Base-by-base conservation (phyloP, 2,329 filamentous ascomycete genomes). In the Dothideomycetidae sp. region DNA sequence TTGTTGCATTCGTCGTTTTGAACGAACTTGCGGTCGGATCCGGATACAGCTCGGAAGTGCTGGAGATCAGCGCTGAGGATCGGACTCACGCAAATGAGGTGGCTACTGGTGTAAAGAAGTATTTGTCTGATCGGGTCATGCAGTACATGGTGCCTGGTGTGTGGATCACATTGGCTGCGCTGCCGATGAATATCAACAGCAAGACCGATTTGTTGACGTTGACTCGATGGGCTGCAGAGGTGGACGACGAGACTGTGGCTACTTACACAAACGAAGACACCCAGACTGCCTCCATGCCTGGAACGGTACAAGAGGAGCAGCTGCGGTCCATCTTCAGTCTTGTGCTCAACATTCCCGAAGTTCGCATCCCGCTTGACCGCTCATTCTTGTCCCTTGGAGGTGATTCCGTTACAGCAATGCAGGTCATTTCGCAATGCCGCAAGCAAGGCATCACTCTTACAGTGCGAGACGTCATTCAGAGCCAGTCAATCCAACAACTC, bases 131-230 rank as follows among this genome's bases (percentile, higher is more conserved):
- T 5, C 5, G 12, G 5, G 57, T 93, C 1, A 76, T 81, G 0
- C 48, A 55, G 0, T 90, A 90, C 52, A 86, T 86, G 80, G 56
- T 88, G 1, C 84, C 84, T 0, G 73, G 73, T 0, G 71, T 75
- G 42, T 57, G 88, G 3, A 61, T 93, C 4, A 76, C 78, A 0
- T 63, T 92, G 4, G 68, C 71, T 1, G 51, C 54, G 1, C 63
- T 92, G 29, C 82, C 83, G 0, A 66, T 77, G 48, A 86, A 78
- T 0, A 53, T 69, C 0, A 78, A 78, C 36, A 78, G 78, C 1
- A 90, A 90, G 52, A 64, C 78, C 5, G 74, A 92, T 50, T 70
- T 69, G 39, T 50, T 55, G 51, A 0, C n/a, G n/a, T n/a, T n/a
- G n/a, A n/a, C n/a, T n/a, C n/a, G n/a, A n/a, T n/a, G n/a, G n/a